These are phyloP conservation scores for Aspergillus vadensis DNA, from an alignment of 2,329 filamentous ascomycete genomes.

Conservation along the genomic window DNA sequence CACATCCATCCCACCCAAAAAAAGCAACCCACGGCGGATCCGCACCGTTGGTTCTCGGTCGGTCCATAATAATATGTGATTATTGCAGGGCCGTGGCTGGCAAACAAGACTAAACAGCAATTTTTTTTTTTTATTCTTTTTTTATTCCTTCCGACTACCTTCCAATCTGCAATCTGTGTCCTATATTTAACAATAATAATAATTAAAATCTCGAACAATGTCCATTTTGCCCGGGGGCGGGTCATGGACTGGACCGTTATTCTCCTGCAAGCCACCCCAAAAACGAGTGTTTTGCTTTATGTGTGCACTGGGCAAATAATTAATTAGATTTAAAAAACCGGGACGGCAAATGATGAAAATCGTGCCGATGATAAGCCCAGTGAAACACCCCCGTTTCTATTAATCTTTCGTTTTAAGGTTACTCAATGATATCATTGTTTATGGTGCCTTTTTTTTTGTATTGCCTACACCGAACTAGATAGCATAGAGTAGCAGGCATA, in stretches of 20 bases:
- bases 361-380: background rate
- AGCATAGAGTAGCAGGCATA: background rate
- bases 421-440: constrained; percentile 4
- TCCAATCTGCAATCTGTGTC: too few species aligned
- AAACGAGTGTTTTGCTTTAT: background rate
- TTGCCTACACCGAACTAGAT: background rate
- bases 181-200: too few species aligned
- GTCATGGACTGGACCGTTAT: background rate
- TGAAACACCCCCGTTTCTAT: background rate
- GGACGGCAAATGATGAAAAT: background rate
- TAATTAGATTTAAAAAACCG: background rate
- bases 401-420: background rate
- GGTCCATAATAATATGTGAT: background rate
- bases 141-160: too few species aligned
- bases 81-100: background rate
- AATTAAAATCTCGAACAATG: background rate
- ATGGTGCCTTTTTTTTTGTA: background rate
- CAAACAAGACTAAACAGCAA: background rate
- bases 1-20: background rate
- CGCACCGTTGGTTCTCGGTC: constrained; percentile 3
- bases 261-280: background rate
- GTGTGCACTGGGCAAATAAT: background rate
- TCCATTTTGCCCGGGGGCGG: background rate
- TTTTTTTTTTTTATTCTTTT: background rate
- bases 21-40: constrained; percentile 2